Evolutionary conservation across 192 early-diverging fungal species (phyloP).

Genomic region (Entophlyctis luteolus): DNA sequence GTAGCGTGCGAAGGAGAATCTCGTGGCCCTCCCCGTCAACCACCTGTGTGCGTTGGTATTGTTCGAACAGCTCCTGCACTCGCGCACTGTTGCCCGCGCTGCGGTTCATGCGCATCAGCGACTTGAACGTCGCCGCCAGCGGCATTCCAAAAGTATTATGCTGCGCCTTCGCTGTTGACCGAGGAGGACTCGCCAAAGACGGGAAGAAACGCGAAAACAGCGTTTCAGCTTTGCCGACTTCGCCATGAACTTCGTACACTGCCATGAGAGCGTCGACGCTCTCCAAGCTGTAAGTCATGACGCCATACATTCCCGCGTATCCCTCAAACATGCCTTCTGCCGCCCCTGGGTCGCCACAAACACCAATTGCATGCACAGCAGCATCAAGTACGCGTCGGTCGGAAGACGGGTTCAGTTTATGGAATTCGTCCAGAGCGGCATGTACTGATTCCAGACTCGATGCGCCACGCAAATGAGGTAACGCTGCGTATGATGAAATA

Average conservation of each 20-base stretch:
- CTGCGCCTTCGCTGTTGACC: neutral
- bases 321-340: neutral
- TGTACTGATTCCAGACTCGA: neutral
- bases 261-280: slow-evolving; percentile 9
- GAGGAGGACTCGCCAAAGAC: neutral
- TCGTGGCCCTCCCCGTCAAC: slow-evolving; percentile 5
- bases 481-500: slow-evolving; percentile 5
- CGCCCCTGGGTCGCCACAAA: slow-evolving; percentile 7
- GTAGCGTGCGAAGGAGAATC: neutral
- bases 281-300: slow-evolving; percentile 7
- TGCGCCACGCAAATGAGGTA: neutral
- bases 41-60: neutral
- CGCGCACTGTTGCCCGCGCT: slow-evolving; percentile 4
- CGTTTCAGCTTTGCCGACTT: neutral
- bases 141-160: neutral
- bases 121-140: slow-evolving; percentile 2
- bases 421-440: neutral
- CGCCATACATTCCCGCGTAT: neutral
- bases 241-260: slow-evolving; percentile 17
- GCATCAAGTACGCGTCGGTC: slow-evolving; percentile 17
- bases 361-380: slow-evolving; percentile 18
- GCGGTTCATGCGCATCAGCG: slow-evolving; percentile 15
- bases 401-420: neutral
- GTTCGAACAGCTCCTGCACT: slow-evolving; percentile 1
- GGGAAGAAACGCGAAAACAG: neutral